phyloP scores from a whole-genome alignment of 306 rosid species.

The Pyrus pyrifolia region DNA sequence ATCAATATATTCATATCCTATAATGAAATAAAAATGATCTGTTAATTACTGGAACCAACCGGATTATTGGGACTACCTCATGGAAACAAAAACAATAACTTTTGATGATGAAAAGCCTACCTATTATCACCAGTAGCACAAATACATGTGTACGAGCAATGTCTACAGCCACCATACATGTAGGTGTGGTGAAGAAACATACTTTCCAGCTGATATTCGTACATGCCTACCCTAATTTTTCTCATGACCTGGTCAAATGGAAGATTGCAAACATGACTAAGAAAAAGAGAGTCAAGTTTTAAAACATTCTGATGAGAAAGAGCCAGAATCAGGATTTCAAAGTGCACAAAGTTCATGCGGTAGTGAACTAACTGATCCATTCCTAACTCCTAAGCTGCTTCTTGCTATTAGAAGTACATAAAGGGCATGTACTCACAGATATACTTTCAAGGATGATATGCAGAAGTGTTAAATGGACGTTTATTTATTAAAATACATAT shows the following conservation, averaged over 20 bases:
- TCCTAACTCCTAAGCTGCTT: neutral
- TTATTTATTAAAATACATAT: neutral
- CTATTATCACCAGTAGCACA: constrained; percentile 90
- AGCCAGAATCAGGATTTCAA: neutral
- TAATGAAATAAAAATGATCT: neutral
- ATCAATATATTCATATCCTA: neutral
- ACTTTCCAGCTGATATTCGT: constrained; percentile 92
- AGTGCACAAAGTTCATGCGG: neutral
- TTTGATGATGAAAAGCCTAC: constrained; percentile 7
- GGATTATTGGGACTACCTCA: neutral
- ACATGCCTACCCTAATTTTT: constrained; percentile 67
- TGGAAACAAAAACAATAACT: neutral
- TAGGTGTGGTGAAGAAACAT: constrained; percentile 89
- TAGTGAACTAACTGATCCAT: neutral
- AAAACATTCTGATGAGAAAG: neutral
- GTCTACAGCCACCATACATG: constrained; percentile 97
- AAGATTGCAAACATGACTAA: neutral
- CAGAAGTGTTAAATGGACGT: neutral
- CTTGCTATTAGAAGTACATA: neutral
- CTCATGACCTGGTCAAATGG: constrained; percentile 67
- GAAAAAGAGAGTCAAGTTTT: neutral
- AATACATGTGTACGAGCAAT: constrained; percentile 93
- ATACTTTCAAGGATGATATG: neutral
- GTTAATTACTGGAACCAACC: neutral
- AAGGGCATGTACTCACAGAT: neutral